These are phyloP conservation scores for Aphanocladium album DNA, from an alignment of 2,329 filamentous ascomycete species.

Conservation along the genomic window DNA sequence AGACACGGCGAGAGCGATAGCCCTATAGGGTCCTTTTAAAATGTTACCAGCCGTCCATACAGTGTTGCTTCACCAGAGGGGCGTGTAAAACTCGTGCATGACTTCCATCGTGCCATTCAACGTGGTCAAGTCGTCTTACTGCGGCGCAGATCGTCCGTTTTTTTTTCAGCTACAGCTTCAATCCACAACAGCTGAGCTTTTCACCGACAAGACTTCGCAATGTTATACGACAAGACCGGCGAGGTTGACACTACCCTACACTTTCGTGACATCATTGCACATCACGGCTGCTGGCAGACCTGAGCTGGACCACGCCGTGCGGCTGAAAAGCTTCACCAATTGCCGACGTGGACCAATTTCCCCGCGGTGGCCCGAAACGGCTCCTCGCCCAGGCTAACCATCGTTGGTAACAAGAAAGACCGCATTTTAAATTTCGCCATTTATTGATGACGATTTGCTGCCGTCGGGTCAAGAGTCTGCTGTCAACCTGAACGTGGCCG, in stretches of 20 bases:
- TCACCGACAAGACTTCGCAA: neutral
- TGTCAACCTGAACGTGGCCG: constrained; percentile 2
- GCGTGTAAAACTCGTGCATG: neutral
- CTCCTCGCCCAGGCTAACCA: neutral
- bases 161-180: neutral
- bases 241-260: neutral
- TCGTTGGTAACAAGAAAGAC: neutral
- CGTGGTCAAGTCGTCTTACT: neutral
- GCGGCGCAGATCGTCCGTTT: no score
- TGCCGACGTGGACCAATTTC: neutral
- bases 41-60: neutral
- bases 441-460: neutral
- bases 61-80: neutral
- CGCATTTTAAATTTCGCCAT: neutral
- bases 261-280: neutral
- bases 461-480: neutral
- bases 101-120: neutral
- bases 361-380: neutral
- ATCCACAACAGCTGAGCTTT: neutral
- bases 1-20: neutral
- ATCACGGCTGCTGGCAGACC: neutral
- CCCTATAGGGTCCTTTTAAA: neutral
- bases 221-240: neutral
- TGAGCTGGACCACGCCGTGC: neutral
- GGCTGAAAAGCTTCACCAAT: neutral